Evolutionary conservation across 768 basidiomycete genomes (phyloP).

Genomic region (Xerocomus potaroensis): DNA sequence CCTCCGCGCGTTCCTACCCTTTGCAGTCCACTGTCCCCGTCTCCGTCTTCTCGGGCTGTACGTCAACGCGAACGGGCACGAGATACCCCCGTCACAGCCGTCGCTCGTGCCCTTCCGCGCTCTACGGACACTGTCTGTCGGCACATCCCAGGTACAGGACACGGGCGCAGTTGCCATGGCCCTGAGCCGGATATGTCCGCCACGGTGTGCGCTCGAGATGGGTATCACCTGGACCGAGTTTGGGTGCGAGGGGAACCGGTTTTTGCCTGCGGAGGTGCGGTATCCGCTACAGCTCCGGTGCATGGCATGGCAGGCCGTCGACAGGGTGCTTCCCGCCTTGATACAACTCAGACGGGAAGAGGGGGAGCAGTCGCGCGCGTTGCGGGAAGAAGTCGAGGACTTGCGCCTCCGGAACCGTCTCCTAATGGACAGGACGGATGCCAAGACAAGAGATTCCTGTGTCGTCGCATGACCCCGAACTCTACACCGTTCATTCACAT

Average conservation of each 20-base stretch:
- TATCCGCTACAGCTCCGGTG: conserved; percentile 23
- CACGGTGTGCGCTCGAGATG: conserved; percentile 37
- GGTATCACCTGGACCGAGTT: conserved; percentile 47
- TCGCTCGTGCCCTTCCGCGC: conserved; percentile 18
- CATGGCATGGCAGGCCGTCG: conserved; percentile 40
- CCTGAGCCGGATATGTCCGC: conserved; percentile 48
- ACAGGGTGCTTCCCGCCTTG: conserved; percentile 40
- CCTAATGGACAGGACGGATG: conserved; percentile 34
- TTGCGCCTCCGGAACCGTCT: conserved; percentile 43
- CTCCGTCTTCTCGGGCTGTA: conserved; percentile 35
- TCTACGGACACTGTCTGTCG: conserved; percentile 38
- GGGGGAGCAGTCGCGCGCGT: conserved; percentile 31
- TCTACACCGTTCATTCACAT: no score
- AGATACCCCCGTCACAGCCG: conserved; percentile 6
- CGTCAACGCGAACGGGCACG: conserved; percentile 30
- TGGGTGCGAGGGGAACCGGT: conserved; percentile 10
- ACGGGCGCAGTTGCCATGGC: conserved; percentile 46
- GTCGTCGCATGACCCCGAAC: conserved; percentile 24
- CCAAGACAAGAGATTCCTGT: conserved; percentile 27
- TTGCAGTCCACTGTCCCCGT: conserved; percentile 37
- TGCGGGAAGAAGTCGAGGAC: conserved; percentile 48
- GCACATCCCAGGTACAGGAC: conserved; percentile 45
- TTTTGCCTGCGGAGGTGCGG: conserved; percentile 4
- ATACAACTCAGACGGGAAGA: conserved; percentile 43
- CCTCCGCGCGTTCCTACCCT: conserved; percentile 37